Base-by-base conservation (phyloP, 306 rosid genomes). In the barrel medic (Medicago truncatula) region DNA sequence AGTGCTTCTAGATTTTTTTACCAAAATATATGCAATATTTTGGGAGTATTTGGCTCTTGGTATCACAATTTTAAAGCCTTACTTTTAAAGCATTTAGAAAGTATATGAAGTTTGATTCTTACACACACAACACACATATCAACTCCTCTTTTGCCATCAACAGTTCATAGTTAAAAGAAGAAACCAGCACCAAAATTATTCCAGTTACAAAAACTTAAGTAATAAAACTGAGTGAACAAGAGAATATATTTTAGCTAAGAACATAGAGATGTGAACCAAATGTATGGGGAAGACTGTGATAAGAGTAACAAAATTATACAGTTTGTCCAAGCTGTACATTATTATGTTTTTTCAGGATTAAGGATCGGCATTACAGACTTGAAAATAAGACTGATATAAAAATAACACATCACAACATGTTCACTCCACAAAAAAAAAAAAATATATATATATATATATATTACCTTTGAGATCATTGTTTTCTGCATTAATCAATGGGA, bases 391-490 rank as follows among this genome's bases (percentile, higher is more conserved):
- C 25, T 52, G 46, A 34, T 18, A 52, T 36, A 54, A 54, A 43
- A 56, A 54, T 15, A 47, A 20, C 78, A 69, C 23, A 69, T 53
- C 60, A 44, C 43, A 59, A 53, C 47, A 84, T 39, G 63, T 67
- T 43, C 23, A 53, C 76, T 64, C 60, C 39, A 58, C 16, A 58
- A 12, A 23, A 20, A 23, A 3, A 9, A 40, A 47, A 4, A 10
- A 2, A 28, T n/a, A n/a, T n/a, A 31, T 3, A 31, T 23, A 23
- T 1, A 23, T 23, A 23, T 1, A 50, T 38, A 47, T 41, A 14
- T 49, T 74, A 93, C 97, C 97, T 87, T 63, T 81, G 23, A 68
- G 50, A 81, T 67, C 85, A 75, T 72, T 61, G 39, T 66, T 84
- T 81, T 84, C 85, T 34, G 8, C 80, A 70, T 70, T 69, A 18